phyloP scores from a whole-genome alignment of 495 filamentous ascomycete species.

The Elaphomyces granulatus region DNA sequence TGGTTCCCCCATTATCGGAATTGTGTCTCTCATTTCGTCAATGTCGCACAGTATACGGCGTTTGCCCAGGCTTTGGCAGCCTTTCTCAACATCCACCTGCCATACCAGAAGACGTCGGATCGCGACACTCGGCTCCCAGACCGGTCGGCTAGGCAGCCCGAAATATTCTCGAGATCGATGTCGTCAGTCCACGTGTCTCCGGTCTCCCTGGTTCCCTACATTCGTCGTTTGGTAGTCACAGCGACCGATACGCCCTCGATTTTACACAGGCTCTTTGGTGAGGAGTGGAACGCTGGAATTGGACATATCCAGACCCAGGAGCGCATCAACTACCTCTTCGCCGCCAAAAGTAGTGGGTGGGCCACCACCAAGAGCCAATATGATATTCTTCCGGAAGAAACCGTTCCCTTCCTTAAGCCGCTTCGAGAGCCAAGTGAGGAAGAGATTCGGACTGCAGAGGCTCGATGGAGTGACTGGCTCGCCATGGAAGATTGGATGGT shows the following conservation, averaged over 20 bases:
- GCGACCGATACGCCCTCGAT: conserved; percentile 66
- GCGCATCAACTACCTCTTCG: conserved; percentile 83
- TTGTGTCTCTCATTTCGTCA: conserved; percentile 78
- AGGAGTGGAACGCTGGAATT: conserved; percentile 64
- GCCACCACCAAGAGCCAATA: conserved; percentile 72
- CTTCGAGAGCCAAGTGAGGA: conserved; percentile 54
- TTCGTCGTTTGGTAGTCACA: conserved; percentile 81
- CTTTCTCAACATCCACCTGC: conserved; percentile 67
- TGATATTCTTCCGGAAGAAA: conserved; percentile 66
- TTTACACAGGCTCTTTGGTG: conserved; percentile 80
- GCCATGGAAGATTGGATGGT: conserved; percentile 98
- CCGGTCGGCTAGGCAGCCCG: conserved; percentile 6
- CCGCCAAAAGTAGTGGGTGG: conserved; percentile 91
- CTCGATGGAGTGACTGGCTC: conserved; percentile 71
- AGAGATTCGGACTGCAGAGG: conserved; percentile 72
- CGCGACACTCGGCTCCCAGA: conserved; percentile 7
- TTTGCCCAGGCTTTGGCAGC: conserved; percentile 79
- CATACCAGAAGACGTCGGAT: conserved; percentile 21
- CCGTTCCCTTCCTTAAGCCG: conserved; percentile 68
- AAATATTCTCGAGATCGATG: conserved; percentile 15
- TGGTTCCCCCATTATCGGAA: conserved; percentile 84
- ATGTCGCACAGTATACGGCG: conserved; percentile 63
- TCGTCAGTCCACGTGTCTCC: conserved; percentile 18
- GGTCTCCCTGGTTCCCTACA: conserved; percentile 67
- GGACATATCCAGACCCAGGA: conserved; percentile 72